A percentile compares a stretch with the other conserved stretches of the same genome.
Conservation (phyloP, 208 protist species). For the Trypanosoma congolense region DNA sequence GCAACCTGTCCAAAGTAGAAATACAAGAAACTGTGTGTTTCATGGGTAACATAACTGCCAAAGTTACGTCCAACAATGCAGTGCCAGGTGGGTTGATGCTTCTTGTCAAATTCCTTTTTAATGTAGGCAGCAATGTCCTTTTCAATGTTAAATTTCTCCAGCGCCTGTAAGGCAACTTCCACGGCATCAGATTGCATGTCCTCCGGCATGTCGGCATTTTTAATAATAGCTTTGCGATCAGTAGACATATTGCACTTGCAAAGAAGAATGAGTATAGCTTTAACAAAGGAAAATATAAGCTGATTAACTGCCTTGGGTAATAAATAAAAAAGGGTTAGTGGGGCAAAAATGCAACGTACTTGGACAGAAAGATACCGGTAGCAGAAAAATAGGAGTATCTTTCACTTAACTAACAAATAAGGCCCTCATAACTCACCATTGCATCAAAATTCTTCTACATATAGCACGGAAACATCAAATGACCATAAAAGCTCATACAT, state of each 20-base stretch:
- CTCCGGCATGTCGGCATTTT: conserved; percentile 95
- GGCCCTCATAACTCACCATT: too few species aligned
- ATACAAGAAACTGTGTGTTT: conserved; percentile 99
- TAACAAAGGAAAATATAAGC: too few species aligned
- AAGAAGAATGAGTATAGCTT: too few species aligned
- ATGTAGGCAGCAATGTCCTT: conserved; percentile 99
- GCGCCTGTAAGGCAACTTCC: conserved; percentile 95
- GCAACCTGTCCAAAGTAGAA: conserved; percentile 99
- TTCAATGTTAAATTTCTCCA: conserved; percentile 99
- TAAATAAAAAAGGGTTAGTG: too few species aligned
- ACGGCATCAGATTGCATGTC: conserved; percentile 98
- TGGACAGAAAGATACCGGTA: too few species aligned
- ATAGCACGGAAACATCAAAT: too few species aligned
- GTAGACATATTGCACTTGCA: conserved; percentile 36
- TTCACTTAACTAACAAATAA: too few species aligned
- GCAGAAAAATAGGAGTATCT: too few species aligned
- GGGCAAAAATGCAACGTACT: too few species aligned
- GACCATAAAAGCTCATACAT: too few species aligned
- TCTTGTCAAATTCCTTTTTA: conserved; percentile 99
- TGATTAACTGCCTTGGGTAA: too few species aligned
- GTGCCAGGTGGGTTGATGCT: conserved; percentile 99
- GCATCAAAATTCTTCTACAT: too few species aligned
- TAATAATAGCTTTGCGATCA: conserved; percentile 89
- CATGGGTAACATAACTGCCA: conserved; percentile 99
- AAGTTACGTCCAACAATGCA: conserved; percentile 99